phyloP scores from a whole-genome alignment of 202 grass and related monocot species.

The Panicum hallii region DNA sequence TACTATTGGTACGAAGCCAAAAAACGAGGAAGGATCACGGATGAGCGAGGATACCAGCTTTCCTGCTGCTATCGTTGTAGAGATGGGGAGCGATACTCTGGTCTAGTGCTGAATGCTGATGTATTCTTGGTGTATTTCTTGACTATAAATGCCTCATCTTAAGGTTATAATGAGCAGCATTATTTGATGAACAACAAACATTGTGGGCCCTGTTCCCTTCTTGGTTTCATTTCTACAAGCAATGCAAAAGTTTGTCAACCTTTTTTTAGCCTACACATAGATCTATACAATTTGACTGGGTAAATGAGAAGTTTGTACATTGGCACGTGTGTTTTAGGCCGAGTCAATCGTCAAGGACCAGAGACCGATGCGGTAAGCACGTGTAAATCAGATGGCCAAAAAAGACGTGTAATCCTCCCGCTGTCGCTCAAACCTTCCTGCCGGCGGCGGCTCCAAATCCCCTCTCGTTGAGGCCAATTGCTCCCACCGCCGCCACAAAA shows the following conservation, averaged over 20 bases:
- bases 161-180: constrained; percentile 49
- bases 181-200: constrained; percentile 35
- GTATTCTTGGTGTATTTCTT: constrained; percentile 48
- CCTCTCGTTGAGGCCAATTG: too few species aligned
- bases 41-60: constrained; percentile 13
- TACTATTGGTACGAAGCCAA: constrained; percentile 38
- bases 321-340: not conserved
- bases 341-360: not conserved
- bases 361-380: not conserved
- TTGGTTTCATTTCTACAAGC: constrained; percentile 22
- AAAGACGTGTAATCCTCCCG: not conserved
- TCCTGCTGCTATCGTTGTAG: constrained; percentile 48
- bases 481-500: too few species aligned
- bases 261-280: not conserved
- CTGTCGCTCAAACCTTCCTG: too few species aligned
- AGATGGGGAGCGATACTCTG: constrained; percentile 28
- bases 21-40: not conserved
- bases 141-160: constrained; percentile 41
- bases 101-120: constrained; percentile 19
- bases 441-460: too few species aligned
- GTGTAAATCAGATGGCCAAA: not conserved
- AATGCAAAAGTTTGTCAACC: not conserved
- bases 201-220: not conserved
- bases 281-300: not conserved
- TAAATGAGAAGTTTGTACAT: not conserved